Percentiles rank a stretch among this genome's conserved stretches.
These are phyloP conservation scores for Xylaria sp. DNA, from an alignment of 2,329 filamentous ascomycete species.

Conservation along the genomic window DNA sequence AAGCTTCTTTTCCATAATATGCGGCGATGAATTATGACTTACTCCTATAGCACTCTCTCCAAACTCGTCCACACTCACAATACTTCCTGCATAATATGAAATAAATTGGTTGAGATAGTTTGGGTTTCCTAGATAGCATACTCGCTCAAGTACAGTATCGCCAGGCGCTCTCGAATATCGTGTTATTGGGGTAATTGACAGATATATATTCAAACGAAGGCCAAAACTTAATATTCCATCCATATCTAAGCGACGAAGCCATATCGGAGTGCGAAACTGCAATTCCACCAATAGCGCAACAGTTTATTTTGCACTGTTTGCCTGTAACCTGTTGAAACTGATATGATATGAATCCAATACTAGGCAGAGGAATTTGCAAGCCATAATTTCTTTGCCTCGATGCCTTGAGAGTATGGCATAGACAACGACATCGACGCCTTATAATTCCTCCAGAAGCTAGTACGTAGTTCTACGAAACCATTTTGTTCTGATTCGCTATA, in stretches of 20 bases:
- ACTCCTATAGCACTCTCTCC: not conserved
- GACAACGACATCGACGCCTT: not conserved
- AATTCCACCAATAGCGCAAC: too few relatives aligned
- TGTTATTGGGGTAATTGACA: constrained; percentile 2
- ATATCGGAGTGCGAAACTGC: constrained; percentile 7
- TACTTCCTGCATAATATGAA: not conserved
- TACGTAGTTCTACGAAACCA: not conserved
- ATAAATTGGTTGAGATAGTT: not conserved
- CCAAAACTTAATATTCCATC: constrained; percentile 3
- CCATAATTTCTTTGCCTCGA: not conserved
- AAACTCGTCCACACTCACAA: not conserved
- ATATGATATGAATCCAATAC: not conserved
- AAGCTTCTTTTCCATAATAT: not conserved
- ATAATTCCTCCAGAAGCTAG: not conserved
- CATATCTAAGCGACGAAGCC: not conserved
- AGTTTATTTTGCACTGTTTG: constrained; percentile 1
- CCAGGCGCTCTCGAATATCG: not conserved
- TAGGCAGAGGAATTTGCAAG: not conserved
- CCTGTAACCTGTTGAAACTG: not conserved
- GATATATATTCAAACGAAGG: not conserved
- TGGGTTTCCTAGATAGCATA: not conserved
- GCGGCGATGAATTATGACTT: not conserved
- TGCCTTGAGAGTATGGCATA: not conserved
- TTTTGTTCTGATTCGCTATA: not conserved
- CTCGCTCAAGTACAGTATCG: not conserved